These are phyloP conservation scores for Colletotrichum orbiculare DNA, from an alignment of 2,329 filamentous ascomycete species.

Conservation along the genomic window DNA sequence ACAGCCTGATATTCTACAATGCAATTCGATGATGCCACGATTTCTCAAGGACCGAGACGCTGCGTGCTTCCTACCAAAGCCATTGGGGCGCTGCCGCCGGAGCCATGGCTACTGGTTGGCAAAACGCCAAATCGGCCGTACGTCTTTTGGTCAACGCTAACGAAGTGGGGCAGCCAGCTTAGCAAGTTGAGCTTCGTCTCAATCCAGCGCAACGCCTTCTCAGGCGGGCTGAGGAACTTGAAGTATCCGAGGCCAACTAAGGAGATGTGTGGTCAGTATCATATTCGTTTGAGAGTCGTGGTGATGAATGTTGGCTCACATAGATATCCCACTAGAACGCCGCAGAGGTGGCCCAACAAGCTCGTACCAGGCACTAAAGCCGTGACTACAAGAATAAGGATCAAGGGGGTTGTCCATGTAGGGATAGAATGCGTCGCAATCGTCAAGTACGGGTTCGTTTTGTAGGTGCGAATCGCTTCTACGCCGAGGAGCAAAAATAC, in stretches of 20 bases:
- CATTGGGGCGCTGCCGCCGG: conserved; percentile 59
- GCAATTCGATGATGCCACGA: no score
- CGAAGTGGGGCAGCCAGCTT: conserved; percentile 87
- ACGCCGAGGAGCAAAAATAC: conserved; percentile 87
- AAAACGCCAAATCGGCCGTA: conserved; percentile 93
- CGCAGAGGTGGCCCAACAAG: conserved; percentile 87
- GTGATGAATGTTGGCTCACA: conserved; percentile 66
- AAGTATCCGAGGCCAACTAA: conserved; percentile 87
- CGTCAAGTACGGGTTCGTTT: conserved; percentile 81
- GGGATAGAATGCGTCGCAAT: conserved; percentile 76
- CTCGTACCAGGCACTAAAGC: conserved; percentile 85
- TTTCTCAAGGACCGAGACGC: conserved; percentile 72
- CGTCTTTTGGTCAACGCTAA: conserved; percentile 95
- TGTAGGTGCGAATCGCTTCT: conserved; percentile 88
- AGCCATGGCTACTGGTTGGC: conserved; percentile 63
- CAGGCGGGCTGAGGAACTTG: conserved; percentile 88
- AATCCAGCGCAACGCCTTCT: conserved; percentile 87
- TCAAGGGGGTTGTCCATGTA: conserved; percentile 91
- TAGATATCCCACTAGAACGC: conserved; percentile 84
- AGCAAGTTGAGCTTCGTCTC: conserved; percentile 90
- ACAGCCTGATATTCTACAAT: no score
- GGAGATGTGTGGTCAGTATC: background rate
- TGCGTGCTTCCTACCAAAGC: conserved; percentile 74
- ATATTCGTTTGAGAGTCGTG: conserved; percentile 37
- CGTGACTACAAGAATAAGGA: conserved; percentile 78